phyloP scores from a whole-genome alignment of 352 stramenopile species.

The Phytophthora cactorum region DNA sequence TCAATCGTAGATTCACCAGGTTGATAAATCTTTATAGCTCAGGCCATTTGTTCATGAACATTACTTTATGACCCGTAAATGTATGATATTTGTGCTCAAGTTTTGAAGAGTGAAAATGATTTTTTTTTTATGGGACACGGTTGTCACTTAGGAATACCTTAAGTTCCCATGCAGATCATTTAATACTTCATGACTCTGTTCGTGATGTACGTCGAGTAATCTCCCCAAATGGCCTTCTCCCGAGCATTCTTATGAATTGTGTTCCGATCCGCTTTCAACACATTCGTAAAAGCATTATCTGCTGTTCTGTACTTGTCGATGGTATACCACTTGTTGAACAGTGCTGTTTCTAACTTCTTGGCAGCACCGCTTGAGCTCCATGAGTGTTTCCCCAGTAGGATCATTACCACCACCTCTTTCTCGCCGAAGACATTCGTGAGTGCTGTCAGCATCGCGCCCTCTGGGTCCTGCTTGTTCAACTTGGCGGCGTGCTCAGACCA shows the following conservation, averaged over 20 bases:
- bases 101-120: too few species aligned
- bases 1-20: too few species aligned
- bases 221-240: neutral
- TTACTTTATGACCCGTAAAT: too few species aligned
- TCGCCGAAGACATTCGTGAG: neutral
- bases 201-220: neutral
- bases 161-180: too few species aligned
- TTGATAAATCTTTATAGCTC: too few species aligned
- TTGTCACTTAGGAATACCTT: too few species aligned
- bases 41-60: too few species aligned
- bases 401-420: neutral
- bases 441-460: neutral
- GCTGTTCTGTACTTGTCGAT: neutral
- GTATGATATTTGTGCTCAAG: too few species aligned
- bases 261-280: neutral
- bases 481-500: neutral
- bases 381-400: neutral
- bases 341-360: conserved; percentile 7
- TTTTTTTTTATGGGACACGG: too few species aligned
- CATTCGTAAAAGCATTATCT: neutral
- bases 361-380: neutral
- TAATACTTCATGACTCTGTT: neutral
- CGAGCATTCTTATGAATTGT: neutral
- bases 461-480: neutral
- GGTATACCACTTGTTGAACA: conserved; percentile 8